Evolutionary conservation across 129 eudicot species (phyloP).

Genomic region (Saussurea involucrata): DNA sequence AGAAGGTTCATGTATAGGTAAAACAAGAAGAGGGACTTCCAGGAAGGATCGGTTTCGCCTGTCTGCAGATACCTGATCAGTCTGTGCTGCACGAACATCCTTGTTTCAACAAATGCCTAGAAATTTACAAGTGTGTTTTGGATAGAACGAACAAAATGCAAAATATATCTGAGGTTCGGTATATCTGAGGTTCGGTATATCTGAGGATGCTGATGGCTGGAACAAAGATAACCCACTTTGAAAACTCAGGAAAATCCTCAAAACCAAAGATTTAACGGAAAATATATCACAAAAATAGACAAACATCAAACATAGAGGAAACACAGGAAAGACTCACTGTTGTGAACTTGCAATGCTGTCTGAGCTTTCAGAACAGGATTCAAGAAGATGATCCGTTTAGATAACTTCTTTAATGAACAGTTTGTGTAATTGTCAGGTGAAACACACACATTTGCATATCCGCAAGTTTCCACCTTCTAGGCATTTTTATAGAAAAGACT

Average conservation of each 20-base stretch:
- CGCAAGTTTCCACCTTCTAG: slow-evolving; percentile 17
- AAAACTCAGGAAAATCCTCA: neutral
- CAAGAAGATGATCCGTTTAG: neutral
- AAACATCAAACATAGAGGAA: neutral
- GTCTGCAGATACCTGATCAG: slow-evolving; percentile 37
- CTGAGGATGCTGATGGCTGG: neutral
- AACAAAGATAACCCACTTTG: neutral
- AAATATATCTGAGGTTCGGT: neutral
- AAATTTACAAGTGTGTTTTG: slow-evolving; percentile 24
- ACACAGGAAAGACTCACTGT: slow-evolving; percentile 3
- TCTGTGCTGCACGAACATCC: slow-evolving; percentile 38
- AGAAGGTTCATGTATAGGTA: slow-evolving; percentile 42
- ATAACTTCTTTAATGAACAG: neutral
- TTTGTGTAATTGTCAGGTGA: neutral
- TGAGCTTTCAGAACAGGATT: slow-evolving; percentile 16
- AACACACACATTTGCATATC: slow-evolving; percentile 1
- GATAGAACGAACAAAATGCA: neutral
- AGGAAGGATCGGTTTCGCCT: slow-evolving; percentile 41
- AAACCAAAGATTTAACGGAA: neutral
- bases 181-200: neutral
- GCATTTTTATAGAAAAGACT: slow-evolving; percentile 20
- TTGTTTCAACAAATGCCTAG: slow-evolving; percentile 30
- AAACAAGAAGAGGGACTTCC: slow-evolving; percentile 58
- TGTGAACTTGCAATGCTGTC: neutral
- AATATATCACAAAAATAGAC: neutral